Percentiles rank a stretch among this genome's conserved stretches.
These are phyloP conservation scores for Sporisorium iseilematis-ciliati DNA, from an alignment of 1,284 basidiomycete species.

Conservation along the genomic window DNA sequence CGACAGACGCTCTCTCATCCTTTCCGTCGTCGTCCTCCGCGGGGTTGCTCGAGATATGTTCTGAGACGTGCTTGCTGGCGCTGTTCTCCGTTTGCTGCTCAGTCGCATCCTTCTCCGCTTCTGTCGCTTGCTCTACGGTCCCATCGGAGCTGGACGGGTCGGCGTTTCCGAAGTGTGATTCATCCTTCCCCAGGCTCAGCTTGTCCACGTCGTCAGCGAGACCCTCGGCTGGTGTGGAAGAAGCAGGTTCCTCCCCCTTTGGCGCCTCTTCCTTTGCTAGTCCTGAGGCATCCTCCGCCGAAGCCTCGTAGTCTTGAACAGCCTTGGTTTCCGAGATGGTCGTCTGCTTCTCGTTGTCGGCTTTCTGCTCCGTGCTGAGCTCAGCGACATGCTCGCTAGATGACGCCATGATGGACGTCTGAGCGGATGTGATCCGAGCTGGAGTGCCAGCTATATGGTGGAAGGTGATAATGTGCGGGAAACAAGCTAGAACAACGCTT, in stretches of 20 bases:
- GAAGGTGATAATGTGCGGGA: neutral
- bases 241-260: neutral
- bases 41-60: neutral
- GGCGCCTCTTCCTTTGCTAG: neutral
- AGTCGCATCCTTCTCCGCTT: neutral
- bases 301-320: neutral
- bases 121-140: neutral
- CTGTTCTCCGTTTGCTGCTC: neutral
- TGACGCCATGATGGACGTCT: conserved; percentile 16
- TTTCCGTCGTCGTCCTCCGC: neutral
- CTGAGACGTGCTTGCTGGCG: neutral
- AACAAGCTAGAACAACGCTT: neutral
- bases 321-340: neutral
- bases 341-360: conserved; percentile 8
- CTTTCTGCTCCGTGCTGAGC: neutral
- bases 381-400: conserved; percentile 3
- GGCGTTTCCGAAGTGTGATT: neutral
- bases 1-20: neutral
- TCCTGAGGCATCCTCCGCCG: neutral
- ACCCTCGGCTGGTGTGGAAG: neutral
- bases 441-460: neutral
- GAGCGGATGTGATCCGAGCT: neutral
- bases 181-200: conserved; percentile 5
- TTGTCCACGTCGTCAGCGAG: conserved; percentile 15
- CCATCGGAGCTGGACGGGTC: neutral